Conservation (phyloP, 495 filamentous ascomycete genomes). For the Hypoxylon rickii region DNA sequence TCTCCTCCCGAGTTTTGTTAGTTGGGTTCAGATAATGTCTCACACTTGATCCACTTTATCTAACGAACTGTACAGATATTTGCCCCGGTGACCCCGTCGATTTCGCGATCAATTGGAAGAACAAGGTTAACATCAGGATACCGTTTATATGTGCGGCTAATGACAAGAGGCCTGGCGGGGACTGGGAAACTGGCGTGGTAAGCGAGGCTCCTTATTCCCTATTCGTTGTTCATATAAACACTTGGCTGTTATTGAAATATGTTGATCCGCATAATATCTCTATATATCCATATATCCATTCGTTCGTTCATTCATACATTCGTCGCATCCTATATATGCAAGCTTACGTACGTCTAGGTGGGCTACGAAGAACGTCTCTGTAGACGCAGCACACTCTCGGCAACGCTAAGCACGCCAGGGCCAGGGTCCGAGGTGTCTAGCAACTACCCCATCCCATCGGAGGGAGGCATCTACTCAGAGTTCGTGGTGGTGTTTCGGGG, state of each 20-base stretch:
- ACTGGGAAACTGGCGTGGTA: slow-evolving; percentile 71
- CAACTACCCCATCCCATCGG: slow-evolving; percentile 71
- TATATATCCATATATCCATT: too few relatives aligned
- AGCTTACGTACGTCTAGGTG: slow-evolving; percentile 39
- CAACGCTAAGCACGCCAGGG: slow-evolving; percentile 62
- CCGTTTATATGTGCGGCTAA: slow-evolving; percentile 76
- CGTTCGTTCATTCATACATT: too few relatives aligned
- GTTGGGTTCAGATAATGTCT: too few relatives aligned
- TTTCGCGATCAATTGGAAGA: slow-evolving; percentile 64
- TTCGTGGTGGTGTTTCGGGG: slow-evolving; percentile 59
- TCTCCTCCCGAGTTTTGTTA: slow-evolving; percentile 49
- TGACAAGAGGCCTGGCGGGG: slow-evolving; percentile 73
- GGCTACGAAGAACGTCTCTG: slow-evolving; percentile 75
- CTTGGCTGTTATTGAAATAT: neutral
- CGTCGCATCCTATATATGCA: slow-evolving; percentile 19
- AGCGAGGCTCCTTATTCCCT: neutral
- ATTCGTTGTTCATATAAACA: neutral
- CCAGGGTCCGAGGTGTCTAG: slow-evolving; percentile 40
- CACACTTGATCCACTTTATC: neutral
- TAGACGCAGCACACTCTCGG: slow-evolving; percentile 70
- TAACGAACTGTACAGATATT: slow-evolving; percentile 46
- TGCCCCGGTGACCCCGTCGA: slow-evolving; percentile 70
- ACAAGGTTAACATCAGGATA: slow-evolving; percentile 46
- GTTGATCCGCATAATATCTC: neutral
- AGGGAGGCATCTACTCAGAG: slow-evolving; percentile 68